A percentile compares a stretch with the other conserved stretches of the same genome.
These are phyloP conservation scores for Senecio squalidus DNA, from an alignment of 140 eudicot genomes.

Conservation along the genomic window DNA sequence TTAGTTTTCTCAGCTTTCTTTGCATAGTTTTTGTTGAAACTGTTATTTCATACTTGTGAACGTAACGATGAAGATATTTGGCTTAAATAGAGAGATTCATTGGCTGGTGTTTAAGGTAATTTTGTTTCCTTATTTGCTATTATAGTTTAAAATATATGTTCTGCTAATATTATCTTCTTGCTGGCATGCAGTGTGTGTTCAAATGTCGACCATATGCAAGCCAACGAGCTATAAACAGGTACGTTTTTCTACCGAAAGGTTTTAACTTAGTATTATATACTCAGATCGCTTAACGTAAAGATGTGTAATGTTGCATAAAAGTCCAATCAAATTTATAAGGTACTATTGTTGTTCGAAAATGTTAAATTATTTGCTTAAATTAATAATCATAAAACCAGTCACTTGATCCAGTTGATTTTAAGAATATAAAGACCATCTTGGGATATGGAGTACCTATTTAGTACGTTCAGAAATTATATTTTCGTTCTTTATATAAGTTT, in stretches of 20 bases:
- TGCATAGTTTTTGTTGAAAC: not conserved
- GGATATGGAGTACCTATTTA: no score
- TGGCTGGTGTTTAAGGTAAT: conserved; percentile 20
- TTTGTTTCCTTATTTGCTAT: not conserved
- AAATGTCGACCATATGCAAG: conserved; percentile 6
- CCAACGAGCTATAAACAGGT: conserved; percentile 4
- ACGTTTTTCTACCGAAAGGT: not conserved
- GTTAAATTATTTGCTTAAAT: no score
- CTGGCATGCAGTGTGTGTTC: conserved; percentile 12
- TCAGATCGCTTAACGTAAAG: no score
- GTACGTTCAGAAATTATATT: no score
- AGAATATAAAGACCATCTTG: no score
- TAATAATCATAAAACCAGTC: no score
- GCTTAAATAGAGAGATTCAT: not conserved
- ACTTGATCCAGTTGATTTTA: no score
- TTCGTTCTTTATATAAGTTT: no score
- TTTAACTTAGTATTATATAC: no score
- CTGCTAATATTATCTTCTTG: conserved; percentile 2
- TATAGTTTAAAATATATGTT: not conserved
- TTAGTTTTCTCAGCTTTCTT: not conserved
- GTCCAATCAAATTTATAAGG: no score
- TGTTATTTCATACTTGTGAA: not conserved
- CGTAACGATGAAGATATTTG: not conserved
- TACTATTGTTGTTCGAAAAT: no score
- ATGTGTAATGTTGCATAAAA: no score